These are phyloP conservation scores for Termitomyces sp. DNA, from an alignment of 768 basidiomycete species.

Conservation along the genomic window DNA sequence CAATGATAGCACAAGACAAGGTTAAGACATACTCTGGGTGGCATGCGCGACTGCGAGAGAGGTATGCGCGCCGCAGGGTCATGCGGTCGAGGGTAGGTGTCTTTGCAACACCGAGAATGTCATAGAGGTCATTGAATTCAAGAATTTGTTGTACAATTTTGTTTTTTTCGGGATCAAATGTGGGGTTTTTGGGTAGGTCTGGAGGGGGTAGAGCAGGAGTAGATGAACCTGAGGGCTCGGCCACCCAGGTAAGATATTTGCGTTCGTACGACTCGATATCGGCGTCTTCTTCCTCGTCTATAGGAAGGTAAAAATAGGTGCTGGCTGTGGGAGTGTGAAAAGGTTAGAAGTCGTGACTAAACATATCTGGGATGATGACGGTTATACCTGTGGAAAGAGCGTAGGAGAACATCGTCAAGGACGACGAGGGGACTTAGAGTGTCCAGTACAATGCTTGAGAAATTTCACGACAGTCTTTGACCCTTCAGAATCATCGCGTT, in stretches of 20 bases:
- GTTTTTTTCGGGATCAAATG: constrained; percentile 7
- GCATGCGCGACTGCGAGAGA: constrained; percentile 69
- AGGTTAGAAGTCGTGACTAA: not conserved
- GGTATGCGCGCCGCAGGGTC: constrained; percentile 70
- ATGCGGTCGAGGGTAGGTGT: constrained; percentile 51
- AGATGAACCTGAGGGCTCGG: constrained; percentile 32
- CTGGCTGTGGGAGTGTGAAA: constrained; percentile 36
- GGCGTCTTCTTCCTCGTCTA: constrained; percentile 54
- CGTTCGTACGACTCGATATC: constrained; percentile 42
- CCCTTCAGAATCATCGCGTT: constrained; percentile 38
- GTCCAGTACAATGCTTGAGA: constrained; percentile 2
- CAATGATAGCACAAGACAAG: not conserved
- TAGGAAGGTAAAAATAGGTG: constrained; percentile 60
- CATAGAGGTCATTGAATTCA: constrained; percentile 63
- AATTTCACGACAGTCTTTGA: constrained; percentile 5
- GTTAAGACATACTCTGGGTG: constrained; percentile 75
- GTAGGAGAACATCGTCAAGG: constrained; percentile 39
- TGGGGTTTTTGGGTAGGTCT: not conserved
- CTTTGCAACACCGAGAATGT: constrained; percentile 63
- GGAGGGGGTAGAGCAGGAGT: constrained; percentile 7
- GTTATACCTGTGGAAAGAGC: constrained; percentile 39
- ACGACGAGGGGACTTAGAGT: constrained; percentile 3
- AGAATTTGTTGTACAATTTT: constrained; percentile 51
- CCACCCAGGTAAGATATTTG: constrained; percentile 47
- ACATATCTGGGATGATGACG: not conserved